Evolutionary conservation across 2,329 filamentous ascomycete genomes (phyloP), one percentile per base, ranked within the genome.

Genomic region (Monosporascus sp.): DNA sequence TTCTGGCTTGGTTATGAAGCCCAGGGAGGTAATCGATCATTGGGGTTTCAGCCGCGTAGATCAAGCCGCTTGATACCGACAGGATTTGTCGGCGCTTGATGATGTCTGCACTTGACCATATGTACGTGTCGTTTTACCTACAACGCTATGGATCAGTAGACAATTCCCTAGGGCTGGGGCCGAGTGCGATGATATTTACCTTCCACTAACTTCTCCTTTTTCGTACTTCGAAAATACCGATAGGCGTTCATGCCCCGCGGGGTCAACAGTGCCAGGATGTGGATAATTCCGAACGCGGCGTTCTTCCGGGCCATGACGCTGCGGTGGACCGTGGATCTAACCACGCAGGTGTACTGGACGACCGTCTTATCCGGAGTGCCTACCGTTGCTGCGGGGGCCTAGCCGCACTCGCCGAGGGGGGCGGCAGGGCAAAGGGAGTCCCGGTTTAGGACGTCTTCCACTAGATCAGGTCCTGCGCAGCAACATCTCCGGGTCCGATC

Each of bases 261-360:
- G 62, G 61, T 14, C 50, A 54, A 14, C 65, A 57, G 41, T 67
- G 59, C 48, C 64, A 68, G 1, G 57, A 66, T 20, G 65, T 63
- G 61, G 60, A 64, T 17, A 61, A 69, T 46, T 67, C 57, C 48
- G n/a, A 65, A 66, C 25, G 57, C 58, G 1, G 53, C 50, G 1
- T 68, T 68, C 51, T 66, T 67, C 48, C 58, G 62, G 17, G 36
- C 61, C 9, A 50, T 64, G 7, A 50, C 36, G 9, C 58, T 61
- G 1, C 43, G 56, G 14, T 15, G 50, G 1, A 25, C 62, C 15
- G 49, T 45, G 14, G 61, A 67, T 49, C 3, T 67, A 7, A 56
- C 55, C 8, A 59, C 56, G 4, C 60, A 68, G 18, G 35, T 62
- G 2, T 53, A 53, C 39, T 66, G 59, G 59, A 20, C 67, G n/a